phyloP scores from a whole-genome alignment of 176 grass and related monocot species.

The Zea luxurians region DNA sequence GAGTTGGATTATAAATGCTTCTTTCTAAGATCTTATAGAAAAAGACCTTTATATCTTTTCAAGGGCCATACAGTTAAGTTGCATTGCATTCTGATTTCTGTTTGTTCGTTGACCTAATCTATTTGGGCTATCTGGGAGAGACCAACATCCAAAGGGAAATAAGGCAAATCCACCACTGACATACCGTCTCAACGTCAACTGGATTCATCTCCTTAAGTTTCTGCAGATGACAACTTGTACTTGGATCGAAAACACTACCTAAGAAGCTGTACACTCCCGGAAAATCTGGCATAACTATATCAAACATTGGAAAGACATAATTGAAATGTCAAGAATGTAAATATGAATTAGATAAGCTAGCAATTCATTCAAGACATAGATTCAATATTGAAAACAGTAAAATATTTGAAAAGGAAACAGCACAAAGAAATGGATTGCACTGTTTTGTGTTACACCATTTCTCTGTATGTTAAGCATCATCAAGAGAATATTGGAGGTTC shows the following conservation, averaged over 20 bases:
- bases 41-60: too few relatives aligned
- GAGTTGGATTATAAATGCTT: too few relatives aligned
- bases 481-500: slow-evolving; percentile 5
- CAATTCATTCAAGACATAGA: background rate
- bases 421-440: background rate
- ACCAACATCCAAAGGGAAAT: slow-evolving; percentile 26
- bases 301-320: slow-evolving; percentile 26
- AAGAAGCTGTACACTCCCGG: slow-evolving; percentile 86
- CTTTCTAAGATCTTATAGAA: too few relatives aligned
- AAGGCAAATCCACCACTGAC: slow-evolving; percentile 5
- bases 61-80: too few relatives aligned
- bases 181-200: slow-evolving; percentile 99
- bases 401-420: background rate
- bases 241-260: slow-evolving; percentile 94
- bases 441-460: slow-evolving; percentile 19
- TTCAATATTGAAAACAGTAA: too few relatives aligned
- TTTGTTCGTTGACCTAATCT: too few relatives aligned
- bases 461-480: background rate
- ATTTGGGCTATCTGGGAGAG: too few relatives aligned
- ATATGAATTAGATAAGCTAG: background rate
- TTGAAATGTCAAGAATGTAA: slow-evolving; percentile 22
- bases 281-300: slow-evolving; percentile 94
- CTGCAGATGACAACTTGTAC: slow-evolving; percentile 80
- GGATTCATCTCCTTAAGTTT: slow-evolving; percentile 99
- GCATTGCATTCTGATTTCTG: too few relatives aligned